Base-by-base conservation (phyloP, 2,329 filamentous ascomycete species). In the Kalmusia sp. region DNA sequence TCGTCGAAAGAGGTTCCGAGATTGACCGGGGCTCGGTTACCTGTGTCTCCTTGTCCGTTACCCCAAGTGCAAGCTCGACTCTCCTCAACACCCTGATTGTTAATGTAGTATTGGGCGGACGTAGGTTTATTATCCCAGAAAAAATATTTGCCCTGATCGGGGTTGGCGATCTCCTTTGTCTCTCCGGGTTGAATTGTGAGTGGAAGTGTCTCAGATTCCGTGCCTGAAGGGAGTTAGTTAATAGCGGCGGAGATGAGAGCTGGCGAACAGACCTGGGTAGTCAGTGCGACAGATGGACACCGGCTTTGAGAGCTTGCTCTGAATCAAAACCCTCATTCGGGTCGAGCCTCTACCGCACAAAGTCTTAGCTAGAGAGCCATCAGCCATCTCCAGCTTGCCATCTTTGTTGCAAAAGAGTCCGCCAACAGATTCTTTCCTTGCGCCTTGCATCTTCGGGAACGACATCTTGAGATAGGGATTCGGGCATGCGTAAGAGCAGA, bases 41-140 rank as follows among this genome's bases (percentile, higher is more conserved):
- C 87, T 52, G 81, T 74, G 58, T 81, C 77, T 53, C 79, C 69
- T 50, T 74, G 87, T 54, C 86, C 80, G 17, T 81, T 81, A 46
- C 84, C 80, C 95, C 95, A 98, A 53, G 84, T 77, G 79, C 95
- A 99, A 45, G 85, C 90, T 11, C 93, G 77, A 61, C 86, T 73
- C 53, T 86, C 78, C 15, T 77, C 66, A 48, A 89, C 80, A 55
- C 92, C 92, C 64, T 85, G 83, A 67, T 90, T 90, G 84, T 98
- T 98, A 77, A 98, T 84, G 74, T 99, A 99, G 84, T 96, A 98
- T 79, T 98, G 95, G 38, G 93, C 93, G 41, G 91, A 93, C 47
- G 95, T 98, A 45, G 79, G 66, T 74, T 84, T 83, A 65, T 84
- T 84, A 68, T 91, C 64, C 91, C 91, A 96, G 57, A 81, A 77